Evolutionary conservation across 1,284 basidiomycete genomes (phyloP), one percentile per base, ranked within the genome.

Genomic region (Cryptococcus hybrid): DNA sequence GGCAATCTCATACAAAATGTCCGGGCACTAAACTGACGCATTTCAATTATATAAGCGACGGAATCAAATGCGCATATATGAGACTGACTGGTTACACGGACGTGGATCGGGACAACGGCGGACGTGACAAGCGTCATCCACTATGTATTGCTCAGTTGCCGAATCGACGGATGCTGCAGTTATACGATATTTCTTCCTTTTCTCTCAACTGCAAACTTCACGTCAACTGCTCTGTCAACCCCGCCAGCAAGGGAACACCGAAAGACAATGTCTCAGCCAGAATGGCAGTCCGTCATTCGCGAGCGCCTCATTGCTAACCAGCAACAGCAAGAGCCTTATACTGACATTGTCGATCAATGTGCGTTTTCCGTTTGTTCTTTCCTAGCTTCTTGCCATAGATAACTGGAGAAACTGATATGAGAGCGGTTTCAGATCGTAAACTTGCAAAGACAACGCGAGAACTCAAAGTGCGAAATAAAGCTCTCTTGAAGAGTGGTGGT

Each of bases 331-430:
- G 69, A 86, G 81, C 68, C 87, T 88, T 77, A 86, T 84, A 57
- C 83, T 82, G 88, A 61, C 35, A 84, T 93, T 64, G 92, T 93
- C 62, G 90, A 92, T 72, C 90, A 93, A 80, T 93, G 91, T 93
- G 75, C 56, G 86, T 80, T 18, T 37, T 44, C 43, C 13, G n/a
- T 24, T 24, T 24, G 24, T 24, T 24, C 24, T 24, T 24, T 24
- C 7, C 35, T 8, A 30, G 40, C 43, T 30, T 30, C 43, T 47
- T 35, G 43, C 5, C 13, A 54, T 42, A 18, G 12, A 38, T 24
- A 15, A 35, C 49, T 39, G 13, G 37, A 48, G 24, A 9, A 35
- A 30, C 38, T 52, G n/a, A 42, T 42, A 4, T 11, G 35, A 6
- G 5, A 39, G 65, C 4, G 50, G 4, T 11, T 51, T 0, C 79